phyloP scores from a whole-genome alignment of 768 basidiomycete species.

The Tulasnella calospora region DNA sequence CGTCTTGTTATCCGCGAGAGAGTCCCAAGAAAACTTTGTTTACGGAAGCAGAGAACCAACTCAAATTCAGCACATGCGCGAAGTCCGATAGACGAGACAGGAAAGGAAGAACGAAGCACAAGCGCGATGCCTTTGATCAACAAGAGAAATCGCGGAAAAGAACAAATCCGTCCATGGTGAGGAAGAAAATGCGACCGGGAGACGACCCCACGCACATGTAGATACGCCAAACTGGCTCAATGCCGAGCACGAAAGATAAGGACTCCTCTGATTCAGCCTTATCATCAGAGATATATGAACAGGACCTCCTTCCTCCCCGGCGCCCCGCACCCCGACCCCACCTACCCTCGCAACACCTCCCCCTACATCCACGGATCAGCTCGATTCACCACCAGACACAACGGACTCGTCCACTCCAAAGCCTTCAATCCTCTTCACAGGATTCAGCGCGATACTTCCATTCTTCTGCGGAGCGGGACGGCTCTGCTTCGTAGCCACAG shows the following conservation, averaged over 20 bases:
- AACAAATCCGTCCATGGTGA: neutral
- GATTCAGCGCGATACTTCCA: neutral
- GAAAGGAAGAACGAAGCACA: neutral
- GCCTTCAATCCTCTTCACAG: neutral
- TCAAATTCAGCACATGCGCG: neutral
- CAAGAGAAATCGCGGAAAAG: neutral
- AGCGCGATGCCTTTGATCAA: neutral
- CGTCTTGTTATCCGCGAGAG: neutral
- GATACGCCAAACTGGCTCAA: neutral
- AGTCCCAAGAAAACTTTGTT: neutral
- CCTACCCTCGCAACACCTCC: neutral
- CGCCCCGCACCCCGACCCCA: neutral
- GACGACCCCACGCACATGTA: neutral
- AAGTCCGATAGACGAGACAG: neutral
- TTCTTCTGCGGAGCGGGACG: neutral
- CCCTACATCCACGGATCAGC: neutral
- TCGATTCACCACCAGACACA: neutral
- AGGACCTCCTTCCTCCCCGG: neutral
- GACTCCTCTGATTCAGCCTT: neutral
- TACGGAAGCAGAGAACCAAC: neutral
- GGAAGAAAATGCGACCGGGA: neutral
- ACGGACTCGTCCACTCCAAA: neutral
- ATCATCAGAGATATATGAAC: neutral
- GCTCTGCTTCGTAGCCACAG: neutral
- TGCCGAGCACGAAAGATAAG: neutral